Evolutionary conservation across 2,329 filamentous ascomycete species (phyloP), one percentile per base, ranked within the genome.

Genomic region (Verticillium longisporum): DNA sequence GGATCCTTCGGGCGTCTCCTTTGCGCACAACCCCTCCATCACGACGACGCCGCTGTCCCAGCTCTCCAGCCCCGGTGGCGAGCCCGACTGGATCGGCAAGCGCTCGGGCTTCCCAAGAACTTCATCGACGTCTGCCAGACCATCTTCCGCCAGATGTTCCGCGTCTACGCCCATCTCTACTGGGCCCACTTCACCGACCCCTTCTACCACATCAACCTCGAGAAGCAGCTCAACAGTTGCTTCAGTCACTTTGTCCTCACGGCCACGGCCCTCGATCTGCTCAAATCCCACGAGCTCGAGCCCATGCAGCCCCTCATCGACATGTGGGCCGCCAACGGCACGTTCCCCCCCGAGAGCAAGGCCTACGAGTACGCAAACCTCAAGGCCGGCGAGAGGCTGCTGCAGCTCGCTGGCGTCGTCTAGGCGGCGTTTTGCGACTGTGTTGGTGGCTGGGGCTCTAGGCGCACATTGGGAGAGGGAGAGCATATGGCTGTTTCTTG

Each of bases 61-160:
- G 69, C 77, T 91, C 60, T 79, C 84, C 53, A 87, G 80, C 63
- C 77, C 79, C 4, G 80, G 85, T 54, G 79, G 85, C 53, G 88
- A 90, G 61, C 77, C 76, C 26, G 86, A 88, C 63, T 98, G 92
- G 91, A 83, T 97, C 61, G 95, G 95, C 70, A 96, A 96, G 78
- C 86, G 90, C 56, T 95, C 91, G 63, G 94, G 94, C 4, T 99
- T 99, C 75, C 95, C 2, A 86, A 90, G 65, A 90, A 91, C 66
- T 98, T 97, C 74, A 83, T 94, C 68, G 86, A 89, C 64, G 92
- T 97, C 68, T 95, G 94, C 80, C 92, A 96, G 80, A 89, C 89
- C 66, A 95, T 97, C 70, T 94, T 97, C 80, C 90, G 93, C 69
- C 95, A 97, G 77, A 98, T 99, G 89, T 98, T 99, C 82, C 90